phyloP scores from a whole-genome alignment of 2,329 filamentous ascomycete species.

The Dryadomyces quercus-mongolicae region DNA sequence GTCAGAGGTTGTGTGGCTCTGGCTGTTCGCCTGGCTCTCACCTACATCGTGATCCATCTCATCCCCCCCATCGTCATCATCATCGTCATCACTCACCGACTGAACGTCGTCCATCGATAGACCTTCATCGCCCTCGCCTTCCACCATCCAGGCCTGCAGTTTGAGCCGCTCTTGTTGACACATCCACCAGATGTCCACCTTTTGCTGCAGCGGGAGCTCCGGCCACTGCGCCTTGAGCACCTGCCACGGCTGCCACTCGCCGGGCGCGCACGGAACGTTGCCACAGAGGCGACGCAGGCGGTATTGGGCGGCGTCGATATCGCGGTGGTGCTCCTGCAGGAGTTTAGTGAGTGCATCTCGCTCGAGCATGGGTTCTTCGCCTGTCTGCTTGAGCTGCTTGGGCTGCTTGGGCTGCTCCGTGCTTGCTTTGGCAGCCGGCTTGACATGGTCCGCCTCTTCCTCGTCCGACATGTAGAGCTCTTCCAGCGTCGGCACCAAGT shows the following conservation, averaged over 20 bases:
- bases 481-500: conserved; percentile 33
- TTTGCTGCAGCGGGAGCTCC: conserved; percentile 23
- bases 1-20: neutral
- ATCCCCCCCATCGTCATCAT: conserved; percentile 12
- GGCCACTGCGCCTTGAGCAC: conserved; percentile 31
- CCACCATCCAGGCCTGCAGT: conserved; percentile 9
- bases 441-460: neutral
- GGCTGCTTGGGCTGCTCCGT: too few species aligned
- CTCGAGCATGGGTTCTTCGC: neutral
- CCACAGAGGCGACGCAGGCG: conserved; percentile 16
- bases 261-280: conserved; percentile 19
- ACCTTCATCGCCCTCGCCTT: conserved; percentile 21
- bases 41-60: neutral
- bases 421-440: neutral
- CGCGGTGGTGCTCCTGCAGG: conserved; percentile 25
- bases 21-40: neutral
- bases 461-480: conserved; percentile 41
- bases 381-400: too few species aligned
- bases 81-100: conserved; percentile 18
- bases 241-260: conserved; percentile 32
- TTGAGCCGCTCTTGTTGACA: conserved; percentile 16
- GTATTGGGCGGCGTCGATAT: conserved; percentile 19
- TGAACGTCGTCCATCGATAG: conserved; percentile 8
- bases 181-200: conserved; percentile 23
- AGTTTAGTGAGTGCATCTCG: conserved; percentile 21